phyloP scores from a whole-genome alignment of 371 early-diverging fungal genomes.

The Syncephalastrum monosporum region DNA sequence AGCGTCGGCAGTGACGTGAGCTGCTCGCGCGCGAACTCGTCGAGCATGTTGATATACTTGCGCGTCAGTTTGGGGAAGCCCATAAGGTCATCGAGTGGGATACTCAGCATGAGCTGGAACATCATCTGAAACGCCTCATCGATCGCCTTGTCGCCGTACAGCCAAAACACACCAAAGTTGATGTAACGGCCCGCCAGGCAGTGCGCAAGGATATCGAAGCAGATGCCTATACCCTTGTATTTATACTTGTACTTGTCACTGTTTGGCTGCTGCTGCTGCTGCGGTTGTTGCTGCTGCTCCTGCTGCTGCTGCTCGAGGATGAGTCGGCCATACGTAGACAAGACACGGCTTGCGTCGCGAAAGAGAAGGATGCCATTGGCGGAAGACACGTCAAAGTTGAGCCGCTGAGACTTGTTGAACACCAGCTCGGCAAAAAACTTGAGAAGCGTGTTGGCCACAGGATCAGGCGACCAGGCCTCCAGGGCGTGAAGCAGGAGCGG shows the following conservation, averaged over 20 bases:
- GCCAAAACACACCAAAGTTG: slow-evolving; percentile 89
- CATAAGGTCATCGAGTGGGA: slow-evolving; percentile 75
- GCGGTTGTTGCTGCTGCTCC: too few species aligned
- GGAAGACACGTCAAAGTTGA: slow-evolving; percentile 83
- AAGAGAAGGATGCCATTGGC: slow-evolving; percentile 90
- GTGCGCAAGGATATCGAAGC: slow-evolving; percentile 72
- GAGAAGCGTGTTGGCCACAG: slow-evolving; percentile 67
- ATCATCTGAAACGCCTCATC: slow-evolving; percentile 66
- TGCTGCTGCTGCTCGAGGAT: slow-evolving; percentile 26
- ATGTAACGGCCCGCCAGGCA: slow-evolving; percentile 83
- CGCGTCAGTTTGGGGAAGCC: slow-evolving; percentile 64
- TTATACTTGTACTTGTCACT: slow-evolving; percentile 19
- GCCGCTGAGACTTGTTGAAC: slow-evolving; percentile 76
- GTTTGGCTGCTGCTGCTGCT: too few species aligned
- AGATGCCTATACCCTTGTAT: slow-evolving; percentile 79
- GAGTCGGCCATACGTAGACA: slow-evolving; percentile 44
- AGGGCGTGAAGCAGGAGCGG: slow-evolving; percentile 64
- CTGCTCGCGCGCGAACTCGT: slow-evolving; percentile 66
- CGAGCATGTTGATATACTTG: slow-evolving; percentile 61
- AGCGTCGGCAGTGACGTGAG: slow-evolving; percentile 58
- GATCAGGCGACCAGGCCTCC: slow-evolving; percentile 69
- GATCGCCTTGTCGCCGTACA: slow-evolving; percentile 87
- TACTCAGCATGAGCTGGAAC: slow-evolving; percentile 69
- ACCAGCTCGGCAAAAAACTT: slow-evolving; percentile 81
- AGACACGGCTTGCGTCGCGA: slow-evolving; percentile 75